phyloP scores from a whole-genome alignment of 768 basidiomycete genomes.

The Leccinum imitatum region DNA sequence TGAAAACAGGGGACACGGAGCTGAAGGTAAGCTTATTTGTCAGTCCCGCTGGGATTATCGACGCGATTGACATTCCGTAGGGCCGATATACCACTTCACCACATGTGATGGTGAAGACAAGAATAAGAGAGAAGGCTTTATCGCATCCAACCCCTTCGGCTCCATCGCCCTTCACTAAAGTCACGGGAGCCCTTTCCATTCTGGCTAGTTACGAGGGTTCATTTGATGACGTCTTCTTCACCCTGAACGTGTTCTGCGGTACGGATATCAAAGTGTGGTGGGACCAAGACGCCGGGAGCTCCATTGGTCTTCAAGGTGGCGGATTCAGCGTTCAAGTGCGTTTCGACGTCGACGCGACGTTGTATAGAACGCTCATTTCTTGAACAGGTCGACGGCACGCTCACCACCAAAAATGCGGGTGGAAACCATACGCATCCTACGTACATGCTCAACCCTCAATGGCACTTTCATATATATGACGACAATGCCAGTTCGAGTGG shows the following conservation, averaged over 20 bases:
- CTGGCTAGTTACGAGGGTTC: slow-evolving; percentile 70
- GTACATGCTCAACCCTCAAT: slow-evolving; percentile 92
- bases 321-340: slow-evolving; percentile 19
- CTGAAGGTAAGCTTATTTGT: slow-evolving; percentile 34
- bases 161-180: slow-evolving; percentile 22
- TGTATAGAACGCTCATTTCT: slow-evolving; percentile 2
- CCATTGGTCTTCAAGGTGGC: neutral
- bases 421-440: slow-evolving; percentile 80
- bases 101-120: slow-evolving; percentile 38
- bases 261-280: slow-evolving; percentile 40
- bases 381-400: slow-evolving; percentile 54
- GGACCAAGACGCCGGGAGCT: slow-evolving; percentile 38
- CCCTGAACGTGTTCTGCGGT: slow-evolving; percentile 54
- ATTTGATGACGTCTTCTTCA: slow-evolving; percentile 60
- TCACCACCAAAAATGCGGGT: slow-evolving; percentile 74
- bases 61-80: slow-evolving; percentile 26
- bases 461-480: slow-evolving; percentile 60
- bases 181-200: slow-evolving; percentile 47
- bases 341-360: neutral
- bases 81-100: slow-evolving; percentile 45
- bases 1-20: slow-evolving; percentile 32
- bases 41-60: neutral
- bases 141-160: neutral
- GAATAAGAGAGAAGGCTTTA: slow-evolving; percentile 26
- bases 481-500: slow-evolving; percentile 15